Evolutionary conservation across 331 rosid species (phyloP).

Genomic region (Rosa hybrid): DNA sequence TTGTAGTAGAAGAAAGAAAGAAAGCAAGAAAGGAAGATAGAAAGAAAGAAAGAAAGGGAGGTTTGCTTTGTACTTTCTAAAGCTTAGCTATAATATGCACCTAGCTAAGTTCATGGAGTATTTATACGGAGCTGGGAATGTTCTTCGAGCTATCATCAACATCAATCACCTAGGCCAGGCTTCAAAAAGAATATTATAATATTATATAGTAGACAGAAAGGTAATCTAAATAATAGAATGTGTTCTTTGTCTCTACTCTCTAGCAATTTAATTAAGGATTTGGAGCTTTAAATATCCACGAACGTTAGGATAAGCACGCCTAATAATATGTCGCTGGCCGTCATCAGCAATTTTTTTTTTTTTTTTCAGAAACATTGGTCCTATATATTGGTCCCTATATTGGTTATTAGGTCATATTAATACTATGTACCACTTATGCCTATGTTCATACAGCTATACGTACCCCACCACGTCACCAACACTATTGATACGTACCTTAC

Average conservation of each 20-base stretch:
- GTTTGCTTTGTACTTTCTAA: background rate
- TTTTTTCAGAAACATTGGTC: background rate
- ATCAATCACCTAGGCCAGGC: slow-evolving; percentile 38
- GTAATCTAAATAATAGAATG: slow-evolving; percentile 46
- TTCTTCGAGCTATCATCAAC: slow-evolving; percentile 35
- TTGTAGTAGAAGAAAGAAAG: background rate
- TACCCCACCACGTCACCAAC: slow-evolving; percentile 15
- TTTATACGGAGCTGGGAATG: slow-evolving; percentile 28
- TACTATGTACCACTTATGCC: background rate
- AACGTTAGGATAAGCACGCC: slow-evolving; percentile 54
- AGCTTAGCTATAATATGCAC: background rate
- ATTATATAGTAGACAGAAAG: slow-evolving; percentile 39
- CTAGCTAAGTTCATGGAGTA: background rate
- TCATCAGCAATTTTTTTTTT: background rate
- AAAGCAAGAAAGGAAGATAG: background rate
- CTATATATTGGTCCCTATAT: background rate
- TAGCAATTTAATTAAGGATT: background rate
- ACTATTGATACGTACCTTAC: slow-evolving; percentile 25
- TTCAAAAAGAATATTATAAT: slow-evolving; percentile 28
- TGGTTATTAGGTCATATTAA: background rate
- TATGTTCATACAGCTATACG: slow-evolving; percentile 1
- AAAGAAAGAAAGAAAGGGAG: background rate
- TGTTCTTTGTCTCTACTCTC: slow-evolving; percentile 56
- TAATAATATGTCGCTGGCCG: slow-evolving; percentile 33
- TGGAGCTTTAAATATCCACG: slow-evolving; percentile 21